Base-by-base conservation (phyloP, 2,329 filamentous ascomycete genomes). In the Cucurbitaria berberidis region DNA sequence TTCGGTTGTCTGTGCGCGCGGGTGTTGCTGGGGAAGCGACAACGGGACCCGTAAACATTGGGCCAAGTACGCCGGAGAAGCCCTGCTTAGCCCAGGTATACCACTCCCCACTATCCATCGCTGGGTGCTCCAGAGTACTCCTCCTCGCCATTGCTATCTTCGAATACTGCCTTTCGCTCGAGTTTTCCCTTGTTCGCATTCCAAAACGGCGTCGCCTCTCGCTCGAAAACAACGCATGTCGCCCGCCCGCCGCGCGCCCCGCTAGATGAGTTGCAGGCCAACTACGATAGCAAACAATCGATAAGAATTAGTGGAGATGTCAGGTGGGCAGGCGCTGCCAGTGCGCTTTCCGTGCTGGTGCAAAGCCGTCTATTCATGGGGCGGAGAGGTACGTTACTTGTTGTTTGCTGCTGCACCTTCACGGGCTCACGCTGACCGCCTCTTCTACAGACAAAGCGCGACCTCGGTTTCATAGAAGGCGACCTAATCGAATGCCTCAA, bases 401-500 rank as follows among this genome's bases (percentile, higher is more conserved):
- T 29, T 39, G 30, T 30, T 57, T 57, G 32, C 53, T 44, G 51
- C 26, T 45, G 52, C 45, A 57, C 32, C 41, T 24, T 26, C n/a
- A n/a, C n/a, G n/a, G n/a, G 2, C 21, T n/a, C n/a, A n/a, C n/a
- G n/a, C 70, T 74, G 57, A 73, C 64, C 34, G 38, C 42, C 36
- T 15, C 22, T 39, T 15, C 22, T 44, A 35, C 60, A 80, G 87
- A 93, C 89, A 21, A 96, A 96, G 80, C 87, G 89, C 74, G 95
- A 99, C 73, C 83, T 99, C 52, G 95, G 95, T 15, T 99, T 99
- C 76, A 89, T 99, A 64, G 95, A 99, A 76, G 95, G 95, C 60
- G 95, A 99, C 77, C 78, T 99, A 63, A 99, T 99, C 74, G 95
- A 99, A 84, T 97, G 93, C 71, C 82, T 99, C 47, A 99, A 99